Percentiles rank a stretch among this genome's conserved stretches.
Evolutionary conservation across 345 rosid species (phyloP).

Genomic region (Eucalyptus pumila): DNA sequence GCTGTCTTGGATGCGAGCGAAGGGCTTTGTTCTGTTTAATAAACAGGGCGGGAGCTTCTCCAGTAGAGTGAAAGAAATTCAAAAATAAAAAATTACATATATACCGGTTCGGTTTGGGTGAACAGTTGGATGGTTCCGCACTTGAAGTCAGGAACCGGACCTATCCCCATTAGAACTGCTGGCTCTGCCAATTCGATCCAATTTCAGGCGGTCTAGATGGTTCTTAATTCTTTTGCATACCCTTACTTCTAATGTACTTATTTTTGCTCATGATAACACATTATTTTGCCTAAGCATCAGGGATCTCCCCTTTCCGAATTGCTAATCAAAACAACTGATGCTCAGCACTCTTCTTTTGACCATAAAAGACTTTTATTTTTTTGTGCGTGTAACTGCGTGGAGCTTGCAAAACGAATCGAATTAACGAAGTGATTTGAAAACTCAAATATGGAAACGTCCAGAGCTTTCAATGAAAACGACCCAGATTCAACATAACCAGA

Average conservation of each 20-base stretch:
- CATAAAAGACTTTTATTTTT: background rate
- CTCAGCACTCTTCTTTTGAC: background rate
- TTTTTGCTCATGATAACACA: background rate
- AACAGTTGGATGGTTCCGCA: background rate
- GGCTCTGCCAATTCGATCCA: background rate
- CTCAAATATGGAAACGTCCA: background rate
- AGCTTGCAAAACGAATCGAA: background rate
- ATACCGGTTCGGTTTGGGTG: background rate
- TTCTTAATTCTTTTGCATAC: background rate
- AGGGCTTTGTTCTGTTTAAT: too few species aligned
- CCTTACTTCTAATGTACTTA: background rate
- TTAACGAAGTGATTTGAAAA: background rate
- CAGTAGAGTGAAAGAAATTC: background rate
- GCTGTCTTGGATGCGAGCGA: too few species aligned
- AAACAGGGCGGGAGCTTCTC: background rate
- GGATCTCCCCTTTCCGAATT: background rate
- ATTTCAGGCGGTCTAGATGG: accelerated
- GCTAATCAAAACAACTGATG: background rate
- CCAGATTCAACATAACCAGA: background rate
- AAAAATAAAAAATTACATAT: too few species aligned
- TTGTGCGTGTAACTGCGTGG: background rate
- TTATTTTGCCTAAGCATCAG: background rate
- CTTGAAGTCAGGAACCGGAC: background rate
- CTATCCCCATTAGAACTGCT: background rate
- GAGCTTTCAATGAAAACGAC: background rate